A percentile compares a stretch with the other conserved stretches of the same genome.
Evolutionary conservation across 164 flowering plant genomes (phyloP).

Genomic region (Warburgia ugandensis): DNA sequence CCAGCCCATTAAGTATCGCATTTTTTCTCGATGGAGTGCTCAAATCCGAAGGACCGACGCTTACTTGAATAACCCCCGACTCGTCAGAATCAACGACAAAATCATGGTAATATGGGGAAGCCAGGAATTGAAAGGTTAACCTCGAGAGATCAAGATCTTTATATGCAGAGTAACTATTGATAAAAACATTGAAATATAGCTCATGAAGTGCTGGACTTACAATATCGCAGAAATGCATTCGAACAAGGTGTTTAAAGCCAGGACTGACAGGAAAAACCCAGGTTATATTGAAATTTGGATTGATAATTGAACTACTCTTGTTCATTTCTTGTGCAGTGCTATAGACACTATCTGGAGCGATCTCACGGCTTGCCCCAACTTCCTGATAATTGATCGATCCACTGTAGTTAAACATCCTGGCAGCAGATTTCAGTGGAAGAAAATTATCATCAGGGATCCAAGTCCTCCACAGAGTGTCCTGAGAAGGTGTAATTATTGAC

Average conservation of each 20-base stretch:
- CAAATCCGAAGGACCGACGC: conserved; percentile 67
- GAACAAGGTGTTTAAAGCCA: conserved; percentile 55
- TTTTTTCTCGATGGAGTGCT: conserved; percentile 36
- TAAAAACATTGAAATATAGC: conserved; percentile 67
- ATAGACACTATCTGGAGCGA: conserved; percentile 65
- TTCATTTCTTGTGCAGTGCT: conserved; percentile 47
- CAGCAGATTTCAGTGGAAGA: conserved; percentile 6
- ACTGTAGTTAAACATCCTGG: conserved; percentile 13
- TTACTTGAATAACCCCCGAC: conserved; percentile 33
- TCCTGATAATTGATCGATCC: conserved; percentile 37
- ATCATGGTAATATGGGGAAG: conserved; percentile 72
- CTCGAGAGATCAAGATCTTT: conserved; percentile 26
- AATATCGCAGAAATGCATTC: conserved; percentile 89
- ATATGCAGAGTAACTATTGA: conserved; percentile 53
- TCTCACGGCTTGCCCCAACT: conserved; percentile 30
- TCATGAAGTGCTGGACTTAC: conserved; percentile 47
- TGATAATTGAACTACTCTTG: conserved; percentile 24
- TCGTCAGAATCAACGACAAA: conserved; percentile 46
- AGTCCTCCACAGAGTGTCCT: conserved; percentile 69
- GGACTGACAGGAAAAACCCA: conserved; percentile 57
- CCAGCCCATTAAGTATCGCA: conserved; percentile 80
- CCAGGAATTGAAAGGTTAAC: conserved; percentile 25
- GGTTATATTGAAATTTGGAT: conserved; percentile 45
- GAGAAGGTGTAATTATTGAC: conserved; percentile 32
- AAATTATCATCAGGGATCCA: conserved; percentile 54